Evolutionary conservation across 2,329 filamentous ascomycete species (phyloP).

Genomic region (Calycina herbarum): DNA sequence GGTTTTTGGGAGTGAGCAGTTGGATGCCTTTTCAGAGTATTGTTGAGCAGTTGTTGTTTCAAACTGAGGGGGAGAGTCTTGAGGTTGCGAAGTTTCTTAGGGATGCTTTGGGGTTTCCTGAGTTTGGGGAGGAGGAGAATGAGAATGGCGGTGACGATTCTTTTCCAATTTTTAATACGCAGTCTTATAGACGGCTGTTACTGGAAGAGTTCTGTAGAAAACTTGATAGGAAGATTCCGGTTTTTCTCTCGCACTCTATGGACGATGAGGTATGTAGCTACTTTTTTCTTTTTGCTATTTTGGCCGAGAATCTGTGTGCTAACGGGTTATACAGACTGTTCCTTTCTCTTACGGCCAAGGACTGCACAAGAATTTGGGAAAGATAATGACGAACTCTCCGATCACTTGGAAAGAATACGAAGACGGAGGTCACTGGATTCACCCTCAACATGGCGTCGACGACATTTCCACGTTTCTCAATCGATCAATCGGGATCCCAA

Average conservation of each 20-base stretch:
- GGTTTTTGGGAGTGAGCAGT: constrained; percentile 43
- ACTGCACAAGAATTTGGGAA: not conserved
- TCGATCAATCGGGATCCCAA: not conserved
- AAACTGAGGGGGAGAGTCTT: not conserved
- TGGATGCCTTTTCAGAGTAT: constrained; percentile 36
- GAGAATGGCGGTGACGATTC: too few species aligned
- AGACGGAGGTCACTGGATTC: constrained; percentile 45
- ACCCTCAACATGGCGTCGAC: constrained; percentile 44
- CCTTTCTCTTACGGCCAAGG: not conserved
- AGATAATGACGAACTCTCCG: not conserved
- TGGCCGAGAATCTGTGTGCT: not conserved
- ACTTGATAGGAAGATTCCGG: not conserved
- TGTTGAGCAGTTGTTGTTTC: not conserved
- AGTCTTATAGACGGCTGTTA: too few species aligned
- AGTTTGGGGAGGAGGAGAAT: too few species aligned
- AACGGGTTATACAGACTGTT: not conserved
- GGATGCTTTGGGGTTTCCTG: not conserved
- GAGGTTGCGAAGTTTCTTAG: not conserved
- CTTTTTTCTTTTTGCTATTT: not conserved
- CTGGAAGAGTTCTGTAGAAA: too few species aligned
- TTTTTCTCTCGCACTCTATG: constrained; percentile 5
- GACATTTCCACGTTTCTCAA: constrained; percentile 31
- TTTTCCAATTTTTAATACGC: too few species aligned
- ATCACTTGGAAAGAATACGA: constrained; percentile 43
- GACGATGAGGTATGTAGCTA: not conserved